Evolutionary conservation across 2,329 filamentous ascomycete species (phyloP).

Genomic region (Diaporthe humulicola): DNA sequence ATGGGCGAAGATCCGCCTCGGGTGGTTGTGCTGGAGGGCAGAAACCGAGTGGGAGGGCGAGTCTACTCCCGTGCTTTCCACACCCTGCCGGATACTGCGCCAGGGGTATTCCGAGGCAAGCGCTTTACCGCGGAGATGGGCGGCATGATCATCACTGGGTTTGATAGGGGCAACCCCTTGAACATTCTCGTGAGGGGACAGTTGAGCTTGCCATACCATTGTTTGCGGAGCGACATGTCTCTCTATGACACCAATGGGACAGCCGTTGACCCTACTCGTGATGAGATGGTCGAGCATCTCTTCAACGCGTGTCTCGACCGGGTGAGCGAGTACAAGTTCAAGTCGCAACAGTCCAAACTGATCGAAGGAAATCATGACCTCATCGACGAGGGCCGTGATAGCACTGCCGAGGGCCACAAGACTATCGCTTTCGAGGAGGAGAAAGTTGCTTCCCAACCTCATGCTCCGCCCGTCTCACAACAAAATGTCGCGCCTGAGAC

Average conservation of each 20-base stretch:
- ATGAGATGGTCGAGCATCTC: constrained; percentile 87
- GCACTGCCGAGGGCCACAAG: constrained; percentile 75
- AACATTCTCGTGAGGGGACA: constrained; percentile 93
- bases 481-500: constrained; percentile 66
- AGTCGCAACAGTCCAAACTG: constrained; percentile 75
- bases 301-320: constrained; percentile 96
- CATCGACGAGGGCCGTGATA: constrained; percentile 87
- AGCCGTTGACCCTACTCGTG: constrained; percentile 82
- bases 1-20: constrained; percentile 77
- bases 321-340: constrained; percentile 90
- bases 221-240: constrained; percentile 83
- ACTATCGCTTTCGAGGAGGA: constrained; percentile 83
- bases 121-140: constrained; percentile 94
- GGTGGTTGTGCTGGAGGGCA: constrained; percentile 87
- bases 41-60: constrained; percentile 88
- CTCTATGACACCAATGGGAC: constrained; percentile 88
- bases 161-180: constrained; percentile 93
- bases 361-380: constrained; percentile 86
- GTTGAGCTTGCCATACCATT: constrained; percentile 87
- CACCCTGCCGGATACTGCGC: constrained; percentile 61
- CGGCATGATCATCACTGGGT: constrained; percentile 97
- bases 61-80: constrained; percentile 85
- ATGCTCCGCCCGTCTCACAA: constrained; percentile 66
- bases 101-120: constrained; percentile 60
- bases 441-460: constrained; percentile 71